A percentile compares a stretch with the other conserved stretches of the same genome.
These are phyloP conservation scores for Curvularia sp. DNA, from an alignment of 2,329 filamentous ascomycete genomes.

Conservation along the genomic window DNA sequence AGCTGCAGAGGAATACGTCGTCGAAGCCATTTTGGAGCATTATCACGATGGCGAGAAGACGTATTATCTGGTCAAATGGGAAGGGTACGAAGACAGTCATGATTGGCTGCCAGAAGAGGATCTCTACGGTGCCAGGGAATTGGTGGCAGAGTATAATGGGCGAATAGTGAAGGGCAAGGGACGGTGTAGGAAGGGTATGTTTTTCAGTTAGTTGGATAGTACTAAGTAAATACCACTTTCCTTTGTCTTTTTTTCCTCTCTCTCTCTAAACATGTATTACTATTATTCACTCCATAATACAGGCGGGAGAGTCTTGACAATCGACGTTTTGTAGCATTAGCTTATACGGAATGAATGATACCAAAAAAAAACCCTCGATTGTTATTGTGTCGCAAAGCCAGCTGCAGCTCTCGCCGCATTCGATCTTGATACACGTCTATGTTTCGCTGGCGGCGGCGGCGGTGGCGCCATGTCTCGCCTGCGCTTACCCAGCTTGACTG, in stretches of 20 bases:
- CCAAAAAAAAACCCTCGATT: too few relatives aligned
- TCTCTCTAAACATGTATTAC: too few relatives aligned
- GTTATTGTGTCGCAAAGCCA: too few relatives aligned
- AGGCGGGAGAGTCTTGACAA: too few relatives aligned
- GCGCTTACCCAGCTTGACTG: not conserved
- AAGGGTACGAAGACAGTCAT: constrained; percentile 40
- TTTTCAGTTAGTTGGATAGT: not conserved
- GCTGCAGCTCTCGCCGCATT: not conserved
- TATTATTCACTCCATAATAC: too few relatives aligned
- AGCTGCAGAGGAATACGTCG: constrained; percentile 37
- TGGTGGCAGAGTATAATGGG: constrained; percentile 38
- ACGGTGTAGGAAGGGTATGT: not conserved
- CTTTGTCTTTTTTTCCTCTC: too few relatives aligned
- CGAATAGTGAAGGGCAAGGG: constrained; percentile 15
- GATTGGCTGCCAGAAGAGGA: constrained; percentile 44
- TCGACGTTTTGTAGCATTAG: too few relatives aligned
- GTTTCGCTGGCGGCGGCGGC: not conserved
- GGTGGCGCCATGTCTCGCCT: not conserved
- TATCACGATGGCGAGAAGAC: constrained; percentile 27
- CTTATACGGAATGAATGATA: too few relatives aligned
- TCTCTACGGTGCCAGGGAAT: constrained; percentile 35
- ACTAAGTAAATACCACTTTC: too few relatives aligned
- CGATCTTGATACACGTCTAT: not conserved
- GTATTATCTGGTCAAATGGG: constrained; percentile 48
- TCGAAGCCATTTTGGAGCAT: constrained; percentile 42